These are phyloP conservation scores for Themeda triandra DNA, from an alignment of 176 grass and related monocot genomes.

Conservation along the genomic window DNA sequence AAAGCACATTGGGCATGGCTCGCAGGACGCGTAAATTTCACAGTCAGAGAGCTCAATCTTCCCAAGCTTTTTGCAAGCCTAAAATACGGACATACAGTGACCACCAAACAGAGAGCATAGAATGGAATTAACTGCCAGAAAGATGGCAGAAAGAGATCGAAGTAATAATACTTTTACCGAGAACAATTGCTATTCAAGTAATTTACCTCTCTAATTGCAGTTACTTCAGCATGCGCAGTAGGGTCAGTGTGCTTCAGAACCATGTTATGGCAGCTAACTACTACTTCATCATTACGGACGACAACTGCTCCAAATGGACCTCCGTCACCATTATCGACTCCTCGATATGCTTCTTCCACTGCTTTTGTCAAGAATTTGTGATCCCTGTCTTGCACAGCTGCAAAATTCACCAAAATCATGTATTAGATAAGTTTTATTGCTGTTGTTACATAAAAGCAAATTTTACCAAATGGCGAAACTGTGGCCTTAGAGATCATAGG, in stretches of 20 bases:
- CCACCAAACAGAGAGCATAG: neutral
- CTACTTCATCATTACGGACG: constrained; percentile 68
- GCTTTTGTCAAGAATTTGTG: constrained; percentile 85
- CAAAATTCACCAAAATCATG: neutral
- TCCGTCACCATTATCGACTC: constrained; percentile 78
- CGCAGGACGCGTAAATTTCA: constrained; percentile 80
- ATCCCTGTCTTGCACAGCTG: constrained; percentile 77
- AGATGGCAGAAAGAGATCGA: neutral
- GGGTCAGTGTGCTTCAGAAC: constrained; percentile 79
- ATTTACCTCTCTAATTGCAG: constrained; percentile 82
- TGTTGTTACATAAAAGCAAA: neutral
- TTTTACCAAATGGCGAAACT: neutral
- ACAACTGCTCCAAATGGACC: constrained; percentile 87
- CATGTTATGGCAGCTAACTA: constrained; percentile 94
- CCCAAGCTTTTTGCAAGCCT: constrained; percentile 85
- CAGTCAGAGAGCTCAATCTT: constrained; percentile 83
- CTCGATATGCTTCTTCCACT: constrained; percentile 78
- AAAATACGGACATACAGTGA: neutral
- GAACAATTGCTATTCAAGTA: neutral
- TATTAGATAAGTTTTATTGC: neutral
- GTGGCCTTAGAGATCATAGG: neutral
- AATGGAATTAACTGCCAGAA: neutral
- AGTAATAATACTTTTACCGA: neutral
- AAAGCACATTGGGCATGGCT: constrained; percentile 87
- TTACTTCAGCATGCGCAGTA: constrained; percentile 92